Conservation (phyloP, 441 rosid genomes). For the Capsella rubella region DNA sequence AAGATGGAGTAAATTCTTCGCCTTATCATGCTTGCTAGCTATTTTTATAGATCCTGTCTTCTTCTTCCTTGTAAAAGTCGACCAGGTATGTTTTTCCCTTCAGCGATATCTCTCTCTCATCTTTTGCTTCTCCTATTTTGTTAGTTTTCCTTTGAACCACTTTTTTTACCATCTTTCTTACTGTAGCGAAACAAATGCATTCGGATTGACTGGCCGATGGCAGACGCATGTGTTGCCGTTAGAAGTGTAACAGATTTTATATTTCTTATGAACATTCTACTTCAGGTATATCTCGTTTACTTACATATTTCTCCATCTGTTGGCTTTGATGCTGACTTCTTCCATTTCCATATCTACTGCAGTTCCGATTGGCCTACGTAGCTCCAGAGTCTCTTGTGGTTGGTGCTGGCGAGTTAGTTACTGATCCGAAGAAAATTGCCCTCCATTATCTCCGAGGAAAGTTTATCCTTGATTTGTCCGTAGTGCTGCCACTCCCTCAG, state of each 20-base stretch:
- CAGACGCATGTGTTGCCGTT: conserved; percentile 53
- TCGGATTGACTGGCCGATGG: conserved; percentile 53
- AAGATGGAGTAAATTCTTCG: conserved; percentile 72
- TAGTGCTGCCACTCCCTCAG: conserved; percentile 83
- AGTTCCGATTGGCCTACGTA: conserved; percentile 86
- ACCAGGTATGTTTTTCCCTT: conserved; percentile 49
- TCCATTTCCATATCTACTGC: conserved; percentile 34
- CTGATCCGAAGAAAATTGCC: conserved; percentile 80
- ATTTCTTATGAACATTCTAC: conserved; percentile 70
- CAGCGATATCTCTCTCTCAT: not conserved
- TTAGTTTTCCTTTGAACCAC: not conserved
- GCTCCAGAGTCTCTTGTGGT: conserved; percentile 81
- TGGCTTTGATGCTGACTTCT: conserved; percentile 11
- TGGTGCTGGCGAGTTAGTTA: conserved; percentile 93
- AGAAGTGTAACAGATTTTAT: conserved; percentile 70
- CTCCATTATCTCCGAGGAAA: conserved; percentile 58
- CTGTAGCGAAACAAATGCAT: conserved; percentile 66
- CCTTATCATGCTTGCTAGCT: conserved; percentile 71
- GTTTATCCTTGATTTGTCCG: conserved; percentile 65
- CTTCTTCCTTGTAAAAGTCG: conserved; percentile 65
- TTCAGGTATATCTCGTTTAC: conserved; percentile 66
- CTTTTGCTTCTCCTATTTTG: not conserved
- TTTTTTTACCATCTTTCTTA: not conserved
- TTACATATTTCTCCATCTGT: not conserved
- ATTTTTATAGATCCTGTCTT: conserved; percentile 84